A percentile compares a stretch with the other conserved stretches of the same genome.
Evolutionary conservation across 2,329 filamentous ascomycete genomes (phyloP).

Genomic region (Trichoderma endophyticum): DNA sequence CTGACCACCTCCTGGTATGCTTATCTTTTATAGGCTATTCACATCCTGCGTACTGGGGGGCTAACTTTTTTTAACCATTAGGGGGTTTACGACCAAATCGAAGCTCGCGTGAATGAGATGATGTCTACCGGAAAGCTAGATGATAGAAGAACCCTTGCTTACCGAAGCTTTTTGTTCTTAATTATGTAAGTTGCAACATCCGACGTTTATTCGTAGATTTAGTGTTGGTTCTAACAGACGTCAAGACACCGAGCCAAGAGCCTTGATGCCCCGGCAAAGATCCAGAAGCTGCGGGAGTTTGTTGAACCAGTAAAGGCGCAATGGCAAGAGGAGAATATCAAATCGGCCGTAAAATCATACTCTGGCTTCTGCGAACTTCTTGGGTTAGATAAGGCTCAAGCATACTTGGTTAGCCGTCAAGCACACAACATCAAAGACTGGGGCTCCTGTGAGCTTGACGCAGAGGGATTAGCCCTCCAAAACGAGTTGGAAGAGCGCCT

Average conservation of each 20-base stretch:
- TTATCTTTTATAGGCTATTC: background rate
- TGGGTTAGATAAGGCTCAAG: slow-evolving; percentile 74
- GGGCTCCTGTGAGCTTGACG: slow-evolving; percentile 73
- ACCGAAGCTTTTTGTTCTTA: slow-evolving; percentile 88
- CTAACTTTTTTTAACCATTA: slow-evolving; percentile 32
- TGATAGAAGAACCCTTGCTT: slow-evolving; percentile 79
- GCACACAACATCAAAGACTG: slow-evolving; percentile 80
- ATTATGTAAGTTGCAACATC: slow-evolving; percentile 62
- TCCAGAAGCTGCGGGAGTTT: slow-evolving; percentile 71
- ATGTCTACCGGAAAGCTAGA: slow-evolving; percentile 69
- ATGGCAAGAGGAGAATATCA: slow-evolving; percentile 72
- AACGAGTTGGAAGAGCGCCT: slow-evolving; percentile 72
- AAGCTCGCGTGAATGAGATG: slow-evolving; percentile 78
- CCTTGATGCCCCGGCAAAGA: slow-evolving; percentile 67
- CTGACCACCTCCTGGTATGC: slow-evolving; percentile 75
- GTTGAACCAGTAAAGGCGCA: slow-evolving; percentile 75
- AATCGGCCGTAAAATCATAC: slow-evolving; percentile 69
- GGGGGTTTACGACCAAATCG: slow-evolving; percentile 84
- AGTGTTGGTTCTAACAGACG: slow-evolving; percentile 8
- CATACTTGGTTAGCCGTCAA: slow-evolving; percentile 69
- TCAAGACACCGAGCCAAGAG: slow-evolving; percentile 73
- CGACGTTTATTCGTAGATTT: background rate
- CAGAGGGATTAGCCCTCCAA: slow-evolving; percentile 76
- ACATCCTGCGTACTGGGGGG: background rate
- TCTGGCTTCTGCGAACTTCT: slow-evolving; percentile 75